Base-by-base conservation (phyloP, 192 early-diverging fungal species). In the Coemansia sp. region DNA sequence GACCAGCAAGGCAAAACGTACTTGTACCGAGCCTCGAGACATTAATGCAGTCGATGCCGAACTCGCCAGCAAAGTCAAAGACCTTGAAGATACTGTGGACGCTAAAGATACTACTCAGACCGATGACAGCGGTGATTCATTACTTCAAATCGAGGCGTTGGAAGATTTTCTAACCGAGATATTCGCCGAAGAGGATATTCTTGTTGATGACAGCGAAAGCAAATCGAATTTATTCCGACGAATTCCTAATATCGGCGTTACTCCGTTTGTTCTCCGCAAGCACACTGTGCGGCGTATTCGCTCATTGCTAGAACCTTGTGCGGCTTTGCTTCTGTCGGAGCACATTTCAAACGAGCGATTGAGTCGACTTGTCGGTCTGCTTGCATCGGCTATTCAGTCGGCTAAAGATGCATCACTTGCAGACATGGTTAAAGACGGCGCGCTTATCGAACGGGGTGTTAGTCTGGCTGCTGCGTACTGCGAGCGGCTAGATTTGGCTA, bases 101-200 rank as follows among this genome's bases (percentile, higher is more conserved):
- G 23, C 11, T 5, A 9, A 31, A 57, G 6, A 12, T 37, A 14
- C 31, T 2, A 0, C 19, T 9, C 5, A n/a, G 4, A 3, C 17
- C 9, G 9, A 9, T n/a, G 6, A 27, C 26, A 26, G 6, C 4
- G 9, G 4, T 25, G 43, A 64, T n/a, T n/a, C 5, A 6, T 3
- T 21, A 26, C 53, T 8, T 1, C 23, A 45, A 16, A 65, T 74
- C 11, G 57, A 64, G 10, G 12, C 35, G 17, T 59, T 80, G n/a
- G 72, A 74, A 1, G 72, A 64, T 6, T 64, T 71, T 14, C 25
- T 80, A 25, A 29, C 68, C 11, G 57, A 67, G 53, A 21, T 80
- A 19, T 71, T 80, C 29, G 63, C 67, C 29, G 72, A 74, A 38
- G 77, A 80, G 22, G 72, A 80, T 52, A 43, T 23, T 8, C 19